Evolutionary conservation across 2,329 filamentous ascomycete species (phyloP).

Genomic region (Colletotrichum zoysiae): DNA sequence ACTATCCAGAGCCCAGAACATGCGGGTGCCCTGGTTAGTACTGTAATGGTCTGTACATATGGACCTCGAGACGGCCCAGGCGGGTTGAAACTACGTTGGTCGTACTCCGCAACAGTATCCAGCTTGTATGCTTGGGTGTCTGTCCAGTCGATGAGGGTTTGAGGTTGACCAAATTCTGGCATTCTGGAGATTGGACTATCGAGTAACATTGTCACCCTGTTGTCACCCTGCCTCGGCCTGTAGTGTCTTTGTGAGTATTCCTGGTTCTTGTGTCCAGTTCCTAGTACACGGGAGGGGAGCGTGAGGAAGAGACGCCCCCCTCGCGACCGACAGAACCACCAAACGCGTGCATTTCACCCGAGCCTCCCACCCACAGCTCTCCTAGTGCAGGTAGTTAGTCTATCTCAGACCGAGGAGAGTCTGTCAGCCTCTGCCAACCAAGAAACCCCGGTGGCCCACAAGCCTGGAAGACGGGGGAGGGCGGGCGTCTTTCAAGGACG

Average conservation of each 20-base stretch:
- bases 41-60: background rate
- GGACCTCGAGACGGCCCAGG: background rate
- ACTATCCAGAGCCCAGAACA: conserved; percentile 1
- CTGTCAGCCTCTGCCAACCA: background rate
- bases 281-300: background rate
- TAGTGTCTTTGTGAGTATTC: too few species aligned
- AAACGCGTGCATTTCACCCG: background rate
- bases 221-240: background rate
- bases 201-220: background rate
- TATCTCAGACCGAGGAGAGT: conserved; percentile 9
- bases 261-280: background rate
- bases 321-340: background rate
- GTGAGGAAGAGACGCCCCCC: too few species aligned
- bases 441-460: conserved; percentile 19
- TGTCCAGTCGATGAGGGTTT: background rate
- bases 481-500: conserved; percentile 4
- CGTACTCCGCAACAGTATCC: background rate
- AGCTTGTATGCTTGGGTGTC: background rate
- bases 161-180: background rate
- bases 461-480: conserved; percentile 10
- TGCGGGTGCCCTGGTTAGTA: background rate
- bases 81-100: background rate
- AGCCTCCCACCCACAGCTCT: background rate
- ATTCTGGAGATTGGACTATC: background rate
- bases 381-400: background rate